A percentile compares a stretch with the other conserved stretches of the same genome.
These are phyloP conservation scores for Amphicarpaea edgeworthii DNA, from an alignment of 306 rosid genomes.

Conservation along the genomic window DNA sequence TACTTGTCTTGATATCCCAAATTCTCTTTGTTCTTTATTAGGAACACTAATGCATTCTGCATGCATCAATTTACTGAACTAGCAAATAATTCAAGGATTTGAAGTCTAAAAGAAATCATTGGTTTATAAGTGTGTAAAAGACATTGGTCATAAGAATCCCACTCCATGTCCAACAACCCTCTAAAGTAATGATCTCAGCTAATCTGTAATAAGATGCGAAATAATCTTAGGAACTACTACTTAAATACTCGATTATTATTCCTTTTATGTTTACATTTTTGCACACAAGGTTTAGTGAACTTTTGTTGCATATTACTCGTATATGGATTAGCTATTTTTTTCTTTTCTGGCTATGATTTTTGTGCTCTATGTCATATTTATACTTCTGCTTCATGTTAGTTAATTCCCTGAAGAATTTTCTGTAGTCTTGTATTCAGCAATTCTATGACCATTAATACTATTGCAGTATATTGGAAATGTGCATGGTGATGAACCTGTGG, in stretches of 20 bases:
- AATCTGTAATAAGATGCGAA: background rate
- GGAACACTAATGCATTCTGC: conserved; percentile 23
- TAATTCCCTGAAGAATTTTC: conserved; percentile 24
- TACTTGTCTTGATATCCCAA: conserved; percentile 31
- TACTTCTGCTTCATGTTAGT: conserved; percentile 17
- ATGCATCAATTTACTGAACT: background rate
- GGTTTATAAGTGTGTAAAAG: background rate
- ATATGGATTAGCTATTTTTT: background rate
- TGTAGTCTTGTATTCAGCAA: conserved; percentile 32
- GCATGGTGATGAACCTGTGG: conserved; percentile 98
- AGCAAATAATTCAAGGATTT: conserved; percentile 13
- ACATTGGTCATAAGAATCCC: background rate
- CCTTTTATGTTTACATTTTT: background rate
- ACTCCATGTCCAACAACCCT: background rate
- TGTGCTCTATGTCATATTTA: conserved; percentile 22
- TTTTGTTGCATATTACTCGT: background rate
- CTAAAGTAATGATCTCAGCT: background rate
- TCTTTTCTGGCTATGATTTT: background rate
- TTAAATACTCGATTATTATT: background rate
- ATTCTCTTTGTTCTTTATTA: background rate
- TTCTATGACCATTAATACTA: conserved; percentile 49
- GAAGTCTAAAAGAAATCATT: conserved; percentile 18
- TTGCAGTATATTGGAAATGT: conserved; percentile 95
- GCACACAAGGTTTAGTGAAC: background rate
- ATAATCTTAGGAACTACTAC: background rate